These are phyloP conservation scores for Fusarium paranaense DNA, from an alignment of 2,329 filamentous ascomycete genomes.

Conservation along the genomic window DNA sequence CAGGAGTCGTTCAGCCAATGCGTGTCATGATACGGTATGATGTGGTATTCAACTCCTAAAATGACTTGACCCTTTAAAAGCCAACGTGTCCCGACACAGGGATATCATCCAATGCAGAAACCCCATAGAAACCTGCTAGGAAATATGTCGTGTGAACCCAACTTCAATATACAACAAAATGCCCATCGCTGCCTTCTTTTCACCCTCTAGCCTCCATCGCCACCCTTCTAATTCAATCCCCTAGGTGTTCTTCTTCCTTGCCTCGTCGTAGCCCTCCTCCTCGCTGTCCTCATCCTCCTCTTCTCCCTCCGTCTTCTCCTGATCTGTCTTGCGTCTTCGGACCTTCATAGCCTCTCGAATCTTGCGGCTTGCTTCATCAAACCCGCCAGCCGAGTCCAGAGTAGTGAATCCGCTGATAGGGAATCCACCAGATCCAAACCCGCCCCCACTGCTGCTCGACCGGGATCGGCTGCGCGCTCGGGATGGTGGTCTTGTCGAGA, in stretches of 20 bases:
- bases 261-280: slow-evolving; percentile 56
- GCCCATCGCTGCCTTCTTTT: slow-evolving; percentile 5
- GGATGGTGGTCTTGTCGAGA: slow-evolving; percentile 88
- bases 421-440: slow-evolving; percentile 71
- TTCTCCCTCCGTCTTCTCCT: slow-evolving; percentile 50
- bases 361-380: slow-evolving; percentile 86
- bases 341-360: slow-evolving; percentile 86
- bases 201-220: not conserved
- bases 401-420: slow-evolving; percentile 77
- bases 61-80: not conserved
- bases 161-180: slow-evolving; percentile 30
- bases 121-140: not conserved
- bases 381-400: slow-evolving; percentile 74
- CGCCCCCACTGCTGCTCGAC: slow-evolving; percentile 75
- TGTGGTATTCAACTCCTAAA: not conserved
- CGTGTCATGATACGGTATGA: not conserved
- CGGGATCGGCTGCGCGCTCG: slow-evolving; percentile 78
- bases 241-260: slow-evolving; percentile 56
- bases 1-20: not conserved
- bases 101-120: not conserved
- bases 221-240: not conserved
- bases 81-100: not conserved
- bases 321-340: slow-evolving; percentile 65
- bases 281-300: slow-evolving; percentile 56
- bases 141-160: slow-evolving; percentile 5